Conservation (phyloP, 164 flowering plant genomes). For the Warburgia ugandensis region DNA sequence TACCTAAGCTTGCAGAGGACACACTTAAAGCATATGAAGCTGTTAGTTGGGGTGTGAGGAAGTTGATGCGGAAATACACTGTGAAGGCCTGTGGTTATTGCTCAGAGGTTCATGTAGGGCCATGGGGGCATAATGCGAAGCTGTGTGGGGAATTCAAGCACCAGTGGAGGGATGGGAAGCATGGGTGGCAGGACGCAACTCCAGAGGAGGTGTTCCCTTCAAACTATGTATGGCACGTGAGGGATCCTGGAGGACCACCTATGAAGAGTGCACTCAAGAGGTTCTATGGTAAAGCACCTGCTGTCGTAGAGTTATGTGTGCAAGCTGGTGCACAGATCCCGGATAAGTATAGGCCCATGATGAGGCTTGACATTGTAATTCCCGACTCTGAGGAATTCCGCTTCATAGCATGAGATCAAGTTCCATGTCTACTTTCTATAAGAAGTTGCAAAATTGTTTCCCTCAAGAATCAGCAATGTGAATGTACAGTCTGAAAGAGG, state of each 20-base stretch:
- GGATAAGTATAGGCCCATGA: conserved; percentile 65
- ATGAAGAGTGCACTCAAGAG: conserved; percentile 49
- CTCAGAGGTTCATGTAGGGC: conserved; percentile 94
- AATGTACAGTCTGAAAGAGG: too few relatives aligned
- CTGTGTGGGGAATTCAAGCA: conserved; percentile 91
- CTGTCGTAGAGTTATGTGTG: conserved; percentile 78
- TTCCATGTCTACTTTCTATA: not conserved
- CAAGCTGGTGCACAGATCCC: conserved; percentile 83
- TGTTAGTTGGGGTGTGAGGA: conserved; percentile 51
- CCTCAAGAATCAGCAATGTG: not conserved
- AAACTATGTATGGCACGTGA: conserved; percentile 82
- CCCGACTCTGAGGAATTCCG: conserved; percentile 68
- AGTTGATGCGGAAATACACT: conserved; percentile 65
- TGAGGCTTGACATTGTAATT: conserved; percentile 88
- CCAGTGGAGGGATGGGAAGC: conserved; percentile 97
- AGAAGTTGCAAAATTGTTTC: not conserved
- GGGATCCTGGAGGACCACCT: conserved; percentile 67
- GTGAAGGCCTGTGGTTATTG: conserved; percentile 98
- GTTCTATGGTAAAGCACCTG: conserved; percentile 90
- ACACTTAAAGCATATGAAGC: conserved; percentile 66
- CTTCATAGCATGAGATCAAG: conserved; percentile 41
- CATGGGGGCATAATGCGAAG: conserved; percentile 93
- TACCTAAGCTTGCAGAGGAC: conserved; percentile 49
- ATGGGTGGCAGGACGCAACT: conserved; percentile 95
- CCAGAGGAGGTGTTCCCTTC: conserved; percentile 83